Evolutionary conservation across 805 yeast genomes (phyloP).

Genomic region (Saccharomyces jurei): DNA sequence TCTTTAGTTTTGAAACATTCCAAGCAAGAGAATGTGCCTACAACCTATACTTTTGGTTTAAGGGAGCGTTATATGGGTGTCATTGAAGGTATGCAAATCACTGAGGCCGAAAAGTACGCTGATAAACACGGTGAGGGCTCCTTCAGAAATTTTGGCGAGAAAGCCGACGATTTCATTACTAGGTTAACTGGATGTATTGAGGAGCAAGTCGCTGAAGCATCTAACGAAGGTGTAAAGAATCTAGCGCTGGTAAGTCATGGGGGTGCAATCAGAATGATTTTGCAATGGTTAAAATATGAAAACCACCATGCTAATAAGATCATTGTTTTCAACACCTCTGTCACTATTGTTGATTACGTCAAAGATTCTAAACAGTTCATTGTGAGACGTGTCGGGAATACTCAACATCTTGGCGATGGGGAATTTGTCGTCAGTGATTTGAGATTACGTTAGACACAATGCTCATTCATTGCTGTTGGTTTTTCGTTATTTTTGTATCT

Average conservation of each 20-base stretch:
- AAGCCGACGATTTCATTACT: constrained; percentile 35
- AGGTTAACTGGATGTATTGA: constrained; percentile 46
- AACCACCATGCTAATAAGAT: constrained; percentile 35
- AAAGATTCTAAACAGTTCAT: constrained; percentile 34
- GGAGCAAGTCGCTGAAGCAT: constrained; percentile 31
- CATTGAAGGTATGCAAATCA: constrained; percentile 65
- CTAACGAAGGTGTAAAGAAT: constrained; percentile 33
- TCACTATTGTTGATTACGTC: constrained; percentile 55
- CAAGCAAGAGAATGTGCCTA: constrained; percentile 10
- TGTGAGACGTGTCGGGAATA: constrained; percentile 54
- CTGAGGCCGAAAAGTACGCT: constrained; percentile 50
- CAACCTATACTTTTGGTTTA: constrained; percentile 35
- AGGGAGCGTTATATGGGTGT: constrained; percentile 77
- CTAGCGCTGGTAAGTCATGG: constrained; percentile 70
- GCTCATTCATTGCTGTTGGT: background rate
- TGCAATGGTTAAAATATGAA: constrained; percentile 41
- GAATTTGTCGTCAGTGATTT: constrained; percentile 45
- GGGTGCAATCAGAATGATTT: constrained; percentile 61
- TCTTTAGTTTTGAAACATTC: constrained; percentile 32
- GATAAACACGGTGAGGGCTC: constrained; percentile 44
- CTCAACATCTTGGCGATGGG: constrained; percentile 55
- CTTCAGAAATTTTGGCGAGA: constrained; percentile 63
- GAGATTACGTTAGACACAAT: constrained; percentile 32
- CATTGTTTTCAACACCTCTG: constrained; percentile 70
- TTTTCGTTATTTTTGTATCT: background rate